These are phyloP conservation scores for Mycena galericulata DNA, from an alignment of 768 basidiomycete species.

Conservation along the genomic window DNA sequence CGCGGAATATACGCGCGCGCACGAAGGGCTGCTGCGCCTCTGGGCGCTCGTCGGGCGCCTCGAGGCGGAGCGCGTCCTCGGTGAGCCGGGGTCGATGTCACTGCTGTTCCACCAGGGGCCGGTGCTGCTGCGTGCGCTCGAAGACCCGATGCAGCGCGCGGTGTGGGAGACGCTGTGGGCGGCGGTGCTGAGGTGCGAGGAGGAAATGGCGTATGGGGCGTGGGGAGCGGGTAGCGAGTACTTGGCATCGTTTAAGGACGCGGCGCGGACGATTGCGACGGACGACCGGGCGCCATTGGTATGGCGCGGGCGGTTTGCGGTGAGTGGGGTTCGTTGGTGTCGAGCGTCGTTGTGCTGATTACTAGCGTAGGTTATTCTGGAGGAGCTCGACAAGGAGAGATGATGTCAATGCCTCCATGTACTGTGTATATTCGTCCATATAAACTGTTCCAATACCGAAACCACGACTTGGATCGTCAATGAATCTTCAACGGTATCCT, in stretches of 20 bases:
- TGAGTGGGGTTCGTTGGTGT: slow-evolving; percentile 3
- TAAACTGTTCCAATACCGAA: slow-evolving; percentile 1
- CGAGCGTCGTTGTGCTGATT: slow-evolving; percentile 1
- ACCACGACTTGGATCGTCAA: neutral
- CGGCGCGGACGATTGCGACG: slow-evolving; percentile 8
- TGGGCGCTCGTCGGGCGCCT: slow-evolving; percentile 29
- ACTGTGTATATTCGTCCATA: slow-evolving; percentile 1
- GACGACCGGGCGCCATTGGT: slow-evolving; percentile 9
- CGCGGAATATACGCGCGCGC: slow-evolving; percentile 24
- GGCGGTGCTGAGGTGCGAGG: slow-evolving; percentile 7
- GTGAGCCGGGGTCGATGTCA: slow-evolving; percentile 17
- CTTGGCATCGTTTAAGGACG: slow-evolving; percentile 12
- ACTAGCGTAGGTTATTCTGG: slow-evolving; percentile 6
- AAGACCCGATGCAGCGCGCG: slow-evolving; percentile 19
- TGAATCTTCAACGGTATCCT: slow-evolving; percentile 1
- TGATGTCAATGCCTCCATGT: slow-evolving; percentile 1
- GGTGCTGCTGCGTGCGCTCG: slow-evolving; percentile 22
- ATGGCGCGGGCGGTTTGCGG: slow-evolving; percentile 27
- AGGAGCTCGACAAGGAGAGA: slow-evolving; percentile 21
- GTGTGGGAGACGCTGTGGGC: slow-evolving; percentile 33
- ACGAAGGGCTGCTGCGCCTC: slow-evolving; percentile 25
- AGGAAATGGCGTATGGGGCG: slow-evolving; percentile 12
- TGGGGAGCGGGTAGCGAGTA: slow-evolving; percentile 15
- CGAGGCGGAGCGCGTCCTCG: slow-evolving; percentile 21
- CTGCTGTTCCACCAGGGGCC: slow-evolving; percentile 25